These are phyloP conservation scores for Talaromyces proteolyticus DNA, from an alignment of 495 filamentous ascomycete species.

Conservation along the genomic window DNA sequence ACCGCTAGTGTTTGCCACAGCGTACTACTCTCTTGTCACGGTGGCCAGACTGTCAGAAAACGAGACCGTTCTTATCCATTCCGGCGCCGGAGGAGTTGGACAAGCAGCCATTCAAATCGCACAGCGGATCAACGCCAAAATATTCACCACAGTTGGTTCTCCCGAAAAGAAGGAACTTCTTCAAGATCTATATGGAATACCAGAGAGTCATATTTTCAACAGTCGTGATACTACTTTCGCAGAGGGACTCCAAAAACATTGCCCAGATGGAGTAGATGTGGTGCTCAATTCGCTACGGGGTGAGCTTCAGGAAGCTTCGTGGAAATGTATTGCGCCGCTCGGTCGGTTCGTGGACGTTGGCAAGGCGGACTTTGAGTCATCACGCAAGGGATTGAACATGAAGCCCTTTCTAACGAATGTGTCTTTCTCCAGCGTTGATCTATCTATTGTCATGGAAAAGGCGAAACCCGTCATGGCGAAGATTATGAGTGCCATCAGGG, in stretches of 20 bases:
- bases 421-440: constrained; percentile 10
- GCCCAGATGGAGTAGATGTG: constrained; percentile 36
- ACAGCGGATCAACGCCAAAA: neutral
- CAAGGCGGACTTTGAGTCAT: constrained; percentile 14
- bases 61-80: constrained; percentile 48
- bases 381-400: constrained; percentile 13
- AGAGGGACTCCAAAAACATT: constrained; percentile 14
- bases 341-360: constrained; percentile 37
- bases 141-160: constrained; percentile 7
- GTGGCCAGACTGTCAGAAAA: too few relatives aligned
- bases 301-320: constrained; percentile 27
- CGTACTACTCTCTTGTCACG: too few relatives aligned
- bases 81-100: constrained; percentile 47
- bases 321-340: constrained; percentile 33
- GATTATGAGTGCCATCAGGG: too few relatives aligned
- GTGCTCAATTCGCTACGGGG: constrained; percentile 35
- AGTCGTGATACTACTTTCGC: neutral
- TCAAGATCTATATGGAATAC: constrained; percentile 7
- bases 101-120: constrained; percentile 45
- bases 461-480: neutral
- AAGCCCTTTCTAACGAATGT: constrained; percentile 15
- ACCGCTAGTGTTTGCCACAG: too few relatives aligned
- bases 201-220: constrained; percentile 13
- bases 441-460: neutral
- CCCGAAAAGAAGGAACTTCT: constrained; percentile 5